Evolutionary conservation across 139 green algal species (phyloP), one percentile per base, ranked within the genome.

Genomic region (Chlorella vulgaris): DNA sequence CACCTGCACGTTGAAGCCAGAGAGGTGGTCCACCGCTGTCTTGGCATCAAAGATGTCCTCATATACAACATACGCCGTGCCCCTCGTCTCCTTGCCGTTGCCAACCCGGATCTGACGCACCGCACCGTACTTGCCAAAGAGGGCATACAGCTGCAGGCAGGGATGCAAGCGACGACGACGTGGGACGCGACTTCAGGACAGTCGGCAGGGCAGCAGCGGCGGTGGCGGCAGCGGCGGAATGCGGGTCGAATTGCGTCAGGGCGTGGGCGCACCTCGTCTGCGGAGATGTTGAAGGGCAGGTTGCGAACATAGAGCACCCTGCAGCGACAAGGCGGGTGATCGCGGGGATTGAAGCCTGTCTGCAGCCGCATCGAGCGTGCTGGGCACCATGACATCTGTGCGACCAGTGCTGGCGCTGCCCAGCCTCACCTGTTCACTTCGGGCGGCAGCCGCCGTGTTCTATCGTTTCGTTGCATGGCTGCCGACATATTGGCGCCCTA

Each of bases 1-100:
- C 67, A 77, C 71, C 71, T 90, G 90, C 28, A 99, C 97, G 87
- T 99, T 99, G 90, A 99, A 99, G 42, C 97, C 97, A 0, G 85
- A 93, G 7, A 98, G 84, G 53, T 97, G 92, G n/a, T 98, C 95
- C 55, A 90, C 82, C 10, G 95, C 96, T 7, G 90, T 96, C 89
- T 98, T 98, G 0, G 97, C 96, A 84, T 99, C 97, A 79, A 96
- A 98, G 61, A 99, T 99, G 91, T 99, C 97, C 78, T 99, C 97
- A 78, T 98, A 99, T 47, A 98, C 95, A 0, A 99, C 92, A 76
- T 97, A 99, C 0, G 97, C 97, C 13, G 97, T 99, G 24, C 97
- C 97, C 8, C 94, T 88, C 3, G 97, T 97, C 18, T 98, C 96
- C 85, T 99, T 99, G 51, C 78, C 91, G 39, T 82, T 89, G 24